These are phyloP conservation scores for Cryptococcus sp. DNA, from an alignment of 1,284 basidiomycete species.

Conservation along the genomic window DNA sequence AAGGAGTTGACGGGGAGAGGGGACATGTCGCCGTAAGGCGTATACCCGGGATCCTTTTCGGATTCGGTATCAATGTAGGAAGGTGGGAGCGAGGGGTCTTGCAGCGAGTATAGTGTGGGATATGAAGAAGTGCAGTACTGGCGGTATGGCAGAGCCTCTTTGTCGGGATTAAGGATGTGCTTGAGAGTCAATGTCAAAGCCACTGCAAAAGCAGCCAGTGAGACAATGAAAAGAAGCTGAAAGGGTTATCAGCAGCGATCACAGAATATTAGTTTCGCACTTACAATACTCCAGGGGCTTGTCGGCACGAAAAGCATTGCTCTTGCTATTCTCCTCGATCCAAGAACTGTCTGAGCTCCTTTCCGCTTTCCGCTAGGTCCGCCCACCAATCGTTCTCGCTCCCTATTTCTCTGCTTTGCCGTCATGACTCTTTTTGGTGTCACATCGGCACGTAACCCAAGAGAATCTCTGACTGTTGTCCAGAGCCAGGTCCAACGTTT, in stretches of 20 bases:
- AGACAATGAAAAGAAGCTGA: constrained; percentile 60
- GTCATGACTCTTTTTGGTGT: constrained; percentile 1
- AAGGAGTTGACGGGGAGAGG: constrained; percentile 17
- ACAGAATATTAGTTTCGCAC: constrained; percentile 4
- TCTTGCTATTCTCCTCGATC: constrained; percentile 25
- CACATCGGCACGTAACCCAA: neutral
- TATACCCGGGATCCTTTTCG: constrained; percentile 11
- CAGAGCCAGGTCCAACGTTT: constrained; percentile 27
- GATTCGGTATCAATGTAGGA: constrained; percentile 10
- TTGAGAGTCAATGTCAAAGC: constrained; percentile 69
- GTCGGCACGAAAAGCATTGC: constrained; percentile 26
- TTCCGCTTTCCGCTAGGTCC: constrained; percentile 6
- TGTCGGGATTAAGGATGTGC: constrained; percentile 93
- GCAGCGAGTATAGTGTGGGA: constrained; percentile 46
- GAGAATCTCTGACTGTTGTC: constrained; percentile 1
- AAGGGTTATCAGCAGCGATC: constrained; percentile 7
- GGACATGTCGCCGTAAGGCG: constrained; percentile 1
- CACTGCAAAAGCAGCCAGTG: constrained; percentile 66
- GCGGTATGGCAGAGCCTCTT: constrained; percentile 89
- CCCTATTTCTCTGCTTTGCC: constrained; percentile 15
- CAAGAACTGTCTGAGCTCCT: constrained; percentile 12
- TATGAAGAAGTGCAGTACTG: constrained; percentile 75
- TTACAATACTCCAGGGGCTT: constrained; percentile 31
- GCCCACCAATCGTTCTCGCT: constrained; percentile 29
- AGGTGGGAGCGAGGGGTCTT: constrained; percentile 20